A percentile compares a stretch with the other conserved stretches of the same genome.
Conservation (phyloP, 768 basidiomycete genomes). For the Tricholoma sp. region DNA sequence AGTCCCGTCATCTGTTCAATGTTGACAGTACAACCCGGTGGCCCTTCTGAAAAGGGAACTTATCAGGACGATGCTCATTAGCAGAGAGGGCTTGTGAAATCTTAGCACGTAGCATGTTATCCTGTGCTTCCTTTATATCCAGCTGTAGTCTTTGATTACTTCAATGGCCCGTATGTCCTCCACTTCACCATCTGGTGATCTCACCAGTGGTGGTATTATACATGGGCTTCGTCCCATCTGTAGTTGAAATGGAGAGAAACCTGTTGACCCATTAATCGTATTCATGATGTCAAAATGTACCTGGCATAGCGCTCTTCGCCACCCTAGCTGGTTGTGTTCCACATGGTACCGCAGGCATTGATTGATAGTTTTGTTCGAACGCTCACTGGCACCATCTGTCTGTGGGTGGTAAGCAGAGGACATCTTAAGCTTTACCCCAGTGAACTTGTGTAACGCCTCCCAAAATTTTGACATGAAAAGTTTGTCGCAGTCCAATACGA, state of each 20-base stretch:
- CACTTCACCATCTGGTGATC: neutral
- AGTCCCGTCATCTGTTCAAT: constrained; percentile 16
- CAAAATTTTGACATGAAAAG: too few relatives aligned
- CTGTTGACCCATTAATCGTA: constrained; percentile 20
- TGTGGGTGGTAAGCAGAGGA: too few relatives aligned
- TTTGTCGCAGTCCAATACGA: too few relatives aligned
- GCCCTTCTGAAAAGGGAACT: neutral
- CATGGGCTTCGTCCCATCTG: constrained; percentile 15
- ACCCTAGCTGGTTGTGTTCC: constrained; percentile 22
- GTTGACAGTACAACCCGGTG: constrained; percentile 27
- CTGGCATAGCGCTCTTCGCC: constrained; percentile 12
- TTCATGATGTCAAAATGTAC: too few relatives aligned
- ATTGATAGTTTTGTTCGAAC: too few relatives aligned
- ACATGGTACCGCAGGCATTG: too few relatives aligned
- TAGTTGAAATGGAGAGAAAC: constrained; percentile 1
- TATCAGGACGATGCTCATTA: constrained; percentile 3
- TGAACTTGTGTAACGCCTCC: too few relatives aligned
- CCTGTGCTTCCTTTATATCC: constrained; percentile 4
- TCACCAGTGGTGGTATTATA: constrained; percentile 16
- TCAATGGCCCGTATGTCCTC: neutral
- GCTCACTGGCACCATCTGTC: too few relatives aligned
- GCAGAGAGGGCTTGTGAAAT: constrained; percentile 17
- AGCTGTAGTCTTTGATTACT: constrained; percentile 5
- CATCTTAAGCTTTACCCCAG: too few relatives aligned
- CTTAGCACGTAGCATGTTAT: constrained; percentile 17